These are phyloP conservation scores for Pestalotiopsis sp. DNA, from an alignment of 2,329 filamentous ascomycete species.

Conservation along the genomic window DNA sequence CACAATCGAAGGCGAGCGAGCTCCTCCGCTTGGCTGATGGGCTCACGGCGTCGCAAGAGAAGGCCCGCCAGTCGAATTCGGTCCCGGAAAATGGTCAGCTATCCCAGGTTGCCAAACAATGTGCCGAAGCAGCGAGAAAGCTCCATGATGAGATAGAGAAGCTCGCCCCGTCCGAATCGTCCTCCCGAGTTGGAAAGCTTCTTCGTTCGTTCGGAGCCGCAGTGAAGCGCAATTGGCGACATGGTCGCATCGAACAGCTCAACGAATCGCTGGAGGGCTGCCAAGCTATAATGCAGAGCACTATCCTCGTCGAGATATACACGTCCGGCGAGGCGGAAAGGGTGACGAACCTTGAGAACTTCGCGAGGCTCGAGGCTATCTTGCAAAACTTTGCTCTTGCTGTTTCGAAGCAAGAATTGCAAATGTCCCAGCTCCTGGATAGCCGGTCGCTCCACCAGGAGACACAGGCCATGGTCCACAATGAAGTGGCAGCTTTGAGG, in stretches of 20 bases:
- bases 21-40: neutral
- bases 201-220: neutral
- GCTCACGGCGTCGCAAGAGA: neutral
- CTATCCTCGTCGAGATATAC: neutral
- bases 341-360: neutral
- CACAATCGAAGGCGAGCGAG: neutral
- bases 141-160: neutral
- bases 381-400: neutral
- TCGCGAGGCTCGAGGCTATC: neutral
- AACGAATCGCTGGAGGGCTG: neutral
- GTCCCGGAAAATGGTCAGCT: neutral
- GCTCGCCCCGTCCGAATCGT: neutral
- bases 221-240: neutral
- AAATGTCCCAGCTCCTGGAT: neutral
- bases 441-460: neutral
- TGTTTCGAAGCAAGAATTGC: neutral
- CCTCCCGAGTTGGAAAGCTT: neutral
- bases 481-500: neutral
- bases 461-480: neutral
- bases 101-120: neutral
- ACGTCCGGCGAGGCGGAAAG: neutral
- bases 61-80: neutral
- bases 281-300: neutral
- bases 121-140: neutral
- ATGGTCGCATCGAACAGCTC: neutral